Conservation (phyloP, 176 grass and related monocot genomes). For the Oryza meyeriana region DNA sequence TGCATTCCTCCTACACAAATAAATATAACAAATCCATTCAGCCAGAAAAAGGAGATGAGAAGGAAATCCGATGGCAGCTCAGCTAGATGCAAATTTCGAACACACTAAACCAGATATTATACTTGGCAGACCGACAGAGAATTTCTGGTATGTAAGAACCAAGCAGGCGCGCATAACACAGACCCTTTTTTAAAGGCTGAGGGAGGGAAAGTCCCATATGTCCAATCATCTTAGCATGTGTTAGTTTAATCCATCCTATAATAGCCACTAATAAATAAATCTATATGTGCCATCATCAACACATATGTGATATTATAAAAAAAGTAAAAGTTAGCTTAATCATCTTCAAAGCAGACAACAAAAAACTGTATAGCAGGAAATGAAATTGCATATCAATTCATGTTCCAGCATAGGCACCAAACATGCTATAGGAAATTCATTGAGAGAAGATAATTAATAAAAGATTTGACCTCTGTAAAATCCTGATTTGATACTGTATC, state of each 20-base stretch:
- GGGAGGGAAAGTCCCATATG: not conserved
- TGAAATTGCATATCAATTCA: not conserved
- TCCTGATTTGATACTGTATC: constrained; percentile 99
- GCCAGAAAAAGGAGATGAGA: constrained; percentile 26
- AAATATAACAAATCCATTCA: constrained; percentile 32
- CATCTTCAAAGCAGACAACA: constrained; percentile 2
- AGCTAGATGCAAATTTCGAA: constrained; percentile 3
- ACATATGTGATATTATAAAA: not conserved
- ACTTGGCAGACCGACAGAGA: not conserved
- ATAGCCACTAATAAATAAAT: not conserved
- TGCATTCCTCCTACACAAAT: constrained; percentile 88
- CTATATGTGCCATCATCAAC: not conserved
- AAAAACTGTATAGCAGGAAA: not conserved
- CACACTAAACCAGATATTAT: not conserved
- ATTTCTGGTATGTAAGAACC: constrained; percentile 4
- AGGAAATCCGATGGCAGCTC: constrained; percentile 7
- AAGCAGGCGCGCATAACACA: not conserved
- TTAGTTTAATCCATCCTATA: not conserved
- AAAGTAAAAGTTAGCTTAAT: not conserved
- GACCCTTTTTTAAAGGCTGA: not conserved
- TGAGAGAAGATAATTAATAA: not conserved
- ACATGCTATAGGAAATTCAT: not conserved
- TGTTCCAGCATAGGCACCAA: constrained; percentile 1
- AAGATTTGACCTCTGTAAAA: constrained; percentile 76
- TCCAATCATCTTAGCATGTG: not conserved